Percentiles rank a stretch among this genome's conserved stretches.
Evolutionary conservation across 345 rosid genomes (phyloP).

Genomic region (Cardiospermum halicacabum): DNA sequence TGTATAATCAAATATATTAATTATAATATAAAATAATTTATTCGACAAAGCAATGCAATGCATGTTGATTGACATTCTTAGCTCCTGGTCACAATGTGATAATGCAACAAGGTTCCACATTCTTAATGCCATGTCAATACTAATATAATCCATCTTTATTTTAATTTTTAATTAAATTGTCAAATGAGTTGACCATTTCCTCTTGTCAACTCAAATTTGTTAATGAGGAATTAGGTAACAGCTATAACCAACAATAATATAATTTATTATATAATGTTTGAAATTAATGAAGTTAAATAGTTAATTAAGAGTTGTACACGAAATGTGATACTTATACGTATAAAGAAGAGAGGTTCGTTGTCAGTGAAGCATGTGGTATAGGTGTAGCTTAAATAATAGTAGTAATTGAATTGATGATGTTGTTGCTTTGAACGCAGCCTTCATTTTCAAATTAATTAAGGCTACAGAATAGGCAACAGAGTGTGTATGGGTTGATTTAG

Average conservation of each 20-base stretch:
- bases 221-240: not conserved
- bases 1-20: not conserved
- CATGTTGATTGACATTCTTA: not conserved
- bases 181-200: not conserved
- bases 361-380: slow-evolving; percentile 1
- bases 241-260: not conserved
- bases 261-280: not conserved
- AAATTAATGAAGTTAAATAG: not conserved
- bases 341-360: not conserved
- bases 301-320: not conserved
- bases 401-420: too few species aligned
- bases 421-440: too few species aligned
- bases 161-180: not conserved
- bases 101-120: not conserved
- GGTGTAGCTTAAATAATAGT: not conserved
- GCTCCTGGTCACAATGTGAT: not conserved
- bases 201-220: not conserved
- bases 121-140: not conserved
- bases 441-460: not conserved
- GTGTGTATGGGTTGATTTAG: not conserved
- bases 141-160: not conserved
- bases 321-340: not conserved
- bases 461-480: not conserved
- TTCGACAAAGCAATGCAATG: not conserved
- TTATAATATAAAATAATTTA: not conserved